Evolutionary conservation across 495 filamentous ascomycete species (phyloP), one percentile per base, ranked within the genome.

Genomic region (Tuber calosporum): DNA sequence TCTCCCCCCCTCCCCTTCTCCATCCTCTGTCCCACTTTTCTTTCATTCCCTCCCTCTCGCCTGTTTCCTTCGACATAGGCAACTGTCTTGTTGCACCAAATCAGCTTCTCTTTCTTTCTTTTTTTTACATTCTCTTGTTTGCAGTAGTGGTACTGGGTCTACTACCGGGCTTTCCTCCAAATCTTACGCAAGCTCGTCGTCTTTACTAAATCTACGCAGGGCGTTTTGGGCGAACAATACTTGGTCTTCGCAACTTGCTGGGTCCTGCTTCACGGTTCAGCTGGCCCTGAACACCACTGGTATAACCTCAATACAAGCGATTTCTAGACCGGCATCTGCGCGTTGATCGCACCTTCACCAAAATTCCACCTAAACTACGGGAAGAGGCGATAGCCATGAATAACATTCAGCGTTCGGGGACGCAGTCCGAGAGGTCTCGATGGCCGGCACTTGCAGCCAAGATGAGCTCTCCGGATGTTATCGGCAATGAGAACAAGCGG

Each of bases 391-490:
- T 36, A 76, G 40, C 41, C 53, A 79, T 79, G 77, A 79, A 73
- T 68, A 79, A 40, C 40, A 77, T 73, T 53, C 73, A 75, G 72
- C 79, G 74, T 69, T 66, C 72, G 70, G 77, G 72, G 22, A 72
- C 68, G 41, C 69, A 73, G 78, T 86, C 87, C 75, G 89, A 90
- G 81, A 82, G 88, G 78, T 84, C 89, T 82, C 87, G 89, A 87
- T 89, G 88, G 88, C 89, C 89, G 74, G 88, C 89, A 39, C 85
- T 91, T 74, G 88, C 88, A 70, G 85, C 88, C 70, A 90, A 90
- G 87, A 82, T 90, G 81, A 85, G 89, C 80, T 90, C 88, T 79
- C 88, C 88, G 73, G 90, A 91, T 84, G 90, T 91, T 87, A 88
- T 86, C 68, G 85, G 85, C 74, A 87, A 89, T 76, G 84, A 82